Conservation (phyloP, 225 moss, liverwort and hornwort species). For the Takakia lepidozioides region DNA sequence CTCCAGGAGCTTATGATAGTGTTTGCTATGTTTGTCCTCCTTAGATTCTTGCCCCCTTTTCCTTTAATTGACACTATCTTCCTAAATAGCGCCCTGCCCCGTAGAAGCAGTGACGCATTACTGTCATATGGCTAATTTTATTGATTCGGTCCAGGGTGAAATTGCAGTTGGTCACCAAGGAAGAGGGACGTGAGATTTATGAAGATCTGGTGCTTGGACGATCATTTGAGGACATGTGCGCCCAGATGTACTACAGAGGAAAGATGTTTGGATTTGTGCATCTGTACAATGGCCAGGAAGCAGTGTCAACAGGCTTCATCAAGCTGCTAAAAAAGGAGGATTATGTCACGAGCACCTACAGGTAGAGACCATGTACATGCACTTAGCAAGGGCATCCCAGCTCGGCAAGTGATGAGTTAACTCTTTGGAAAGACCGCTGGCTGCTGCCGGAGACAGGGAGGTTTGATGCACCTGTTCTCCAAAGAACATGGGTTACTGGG, state of each 20-base stretch:
- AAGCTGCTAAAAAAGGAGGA: constrained; percentile 85
- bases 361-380: constrained; percentile 92
- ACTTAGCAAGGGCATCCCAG: constrained; percentile 84
- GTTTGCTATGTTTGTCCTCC: no score
- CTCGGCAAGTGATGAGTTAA: constrained; percentile 82
- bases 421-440: constrained; percentile 85
- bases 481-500: constrained; percentile 76
- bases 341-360: constrained; percentile 87
- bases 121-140: no score
- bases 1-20: no score
- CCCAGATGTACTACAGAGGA: constrained; percentile 94
- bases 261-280: constrained; percentile 99
- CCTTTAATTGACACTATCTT: no score
- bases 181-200: constrained; percentile 78
- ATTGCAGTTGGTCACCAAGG: constrained; percentile 56
- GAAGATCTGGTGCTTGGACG: constrained; percentile 82
- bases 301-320: constrained; percentile 79
- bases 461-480: constrained; percentile 98
- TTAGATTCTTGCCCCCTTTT: no score
- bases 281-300: constrained; percentile 95
- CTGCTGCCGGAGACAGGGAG: constrained; percentile 83
- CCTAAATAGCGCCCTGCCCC: no score
- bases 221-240: constrained; percentile 92
- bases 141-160: no score
- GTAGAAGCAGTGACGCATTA: no score